These are phyloP conservation scores for Trypanosoma platydactyli DNA, from an alignment of 208 protist genomes.

Conservation along the genomic window DNA sequence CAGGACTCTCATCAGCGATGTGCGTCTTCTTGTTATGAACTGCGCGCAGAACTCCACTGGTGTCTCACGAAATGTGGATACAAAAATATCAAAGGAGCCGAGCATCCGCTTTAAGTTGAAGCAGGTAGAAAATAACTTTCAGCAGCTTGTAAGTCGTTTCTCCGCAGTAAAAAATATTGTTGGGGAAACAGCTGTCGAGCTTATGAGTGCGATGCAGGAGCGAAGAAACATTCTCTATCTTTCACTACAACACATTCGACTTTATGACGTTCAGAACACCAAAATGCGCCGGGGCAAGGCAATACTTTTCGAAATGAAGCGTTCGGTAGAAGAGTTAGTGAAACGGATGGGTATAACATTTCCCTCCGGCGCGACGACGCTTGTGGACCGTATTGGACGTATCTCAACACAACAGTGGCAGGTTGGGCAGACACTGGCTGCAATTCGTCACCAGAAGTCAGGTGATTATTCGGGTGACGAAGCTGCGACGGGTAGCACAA, in stretches of 20 bases:
- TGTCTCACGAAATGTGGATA: conserved; percentile 53
- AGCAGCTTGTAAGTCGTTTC: conserved; percentile 87
- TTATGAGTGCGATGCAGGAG: conserved; percentile 87
- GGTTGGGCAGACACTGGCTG: conserved; percentile 79
- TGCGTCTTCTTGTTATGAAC: conserved; percentile 60
- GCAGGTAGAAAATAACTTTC: conserved; percentile 88
- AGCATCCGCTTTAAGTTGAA: conserved; percentile 89
- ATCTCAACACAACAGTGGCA: conserved; percentile 85
- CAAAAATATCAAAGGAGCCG: conserved; percentile 78
- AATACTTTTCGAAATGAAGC: conserved; percentile 70
- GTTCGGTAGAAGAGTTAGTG: conserved; percentile 57
- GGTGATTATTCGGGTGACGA: conserved; percentile 15
- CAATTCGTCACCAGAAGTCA: conserved; percentile 57
- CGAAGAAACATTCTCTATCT: conserved; percentile 90
- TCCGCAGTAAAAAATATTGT: conserved; percentile 84
- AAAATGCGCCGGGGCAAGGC: conserved; percentile 80
- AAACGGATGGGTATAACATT: conserved; percentile 77
- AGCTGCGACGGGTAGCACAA: neutral
- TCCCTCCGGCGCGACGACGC: conserved; percentile 68
- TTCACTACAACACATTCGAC: conserved; percentile 91
- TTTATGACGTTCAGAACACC: conserved; percentile 87
- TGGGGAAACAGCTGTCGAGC: conserved; percentile 78
- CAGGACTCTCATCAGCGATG: conserved; percentile 72
- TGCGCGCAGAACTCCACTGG: conserved; percentile 41
- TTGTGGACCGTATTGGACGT: conserved; percentile 83